These are phyloP conservation scores for Geum urbanum DNA, from an alignment of 306 rosid species.

Conservation along the genomic window DNA sequence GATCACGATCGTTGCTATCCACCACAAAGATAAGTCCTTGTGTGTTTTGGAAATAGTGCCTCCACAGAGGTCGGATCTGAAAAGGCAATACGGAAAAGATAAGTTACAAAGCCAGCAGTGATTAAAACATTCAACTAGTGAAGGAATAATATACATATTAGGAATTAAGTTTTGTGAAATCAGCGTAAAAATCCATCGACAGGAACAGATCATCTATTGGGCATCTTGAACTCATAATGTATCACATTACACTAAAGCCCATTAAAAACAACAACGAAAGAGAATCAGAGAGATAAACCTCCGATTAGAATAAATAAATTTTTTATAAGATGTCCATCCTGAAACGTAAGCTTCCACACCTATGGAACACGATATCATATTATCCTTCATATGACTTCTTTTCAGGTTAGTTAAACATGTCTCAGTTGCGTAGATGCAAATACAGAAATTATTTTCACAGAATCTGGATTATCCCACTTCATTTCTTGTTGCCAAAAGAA, in stretches of 20 bases:
- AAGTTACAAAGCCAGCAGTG: not conserved
- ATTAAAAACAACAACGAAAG: not conserved
- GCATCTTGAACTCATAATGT: not conserved
- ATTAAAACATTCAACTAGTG: not conserved
- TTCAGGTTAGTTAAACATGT: not conserved
- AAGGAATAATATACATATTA: not conserved
- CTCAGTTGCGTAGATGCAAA: not conserved
- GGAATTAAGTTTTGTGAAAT: not conserved
- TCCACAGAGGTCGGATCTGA: slow-evolving; percentile 87
- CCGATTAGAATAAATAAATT: not conserved
- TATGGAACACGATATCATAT: not conserved
- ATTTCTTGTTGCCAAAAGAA: not conserved
- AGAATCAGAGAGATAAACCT: not conserved
- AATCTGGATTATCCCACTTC: not conserved
- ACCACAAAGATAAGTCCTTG: slow-evolving; percentile 84
- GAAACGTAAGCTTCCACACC: not conserved
- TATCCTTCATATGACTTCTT: not conserved
- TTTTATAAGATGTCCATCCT: not conserved
- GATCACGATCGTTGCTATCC: slow-evolving; percentile 80
- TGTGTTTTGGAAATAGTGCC: slow-evolving; percentile 85
- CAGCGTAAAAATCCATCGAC: not conserved
- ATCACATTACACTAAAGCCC: not conserved
- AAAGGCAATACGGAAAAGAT: slow-evolving; percentile 1
- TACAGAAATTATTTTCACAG: not conserved
- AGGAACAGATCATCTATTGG: not conserved